phyloP scores from a whole-genome alignment of 257 asterid genomes.

The Osmanthus fragrans region DNA sequence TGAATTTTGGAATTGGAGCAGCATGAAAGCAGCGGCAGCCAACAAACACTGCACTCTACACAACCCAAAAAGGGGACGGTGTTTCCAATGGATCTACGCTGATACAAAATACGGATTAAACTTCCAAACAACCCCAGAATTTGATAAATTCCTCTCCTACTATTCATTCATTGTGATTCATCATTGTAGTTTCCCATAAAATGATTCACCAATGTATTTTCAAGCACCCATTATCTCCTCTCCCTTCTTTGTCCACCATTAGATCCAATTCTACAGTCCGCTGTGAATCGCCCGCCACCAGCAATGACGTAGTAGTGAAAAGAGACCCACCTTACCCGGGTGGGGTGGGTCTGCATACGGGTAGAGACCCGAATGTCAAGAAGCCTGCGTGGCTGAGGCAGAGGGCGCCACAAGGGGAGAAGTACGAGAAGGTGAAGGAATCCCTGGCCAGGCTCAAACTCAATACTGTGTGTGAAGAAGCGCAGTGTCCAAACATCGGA shows the following conservation, averaged over 20 bases:
- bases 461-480: constrained; percentile 93
- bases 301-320: constrained; percentile 27
- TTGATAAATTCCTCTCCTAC: background rate
- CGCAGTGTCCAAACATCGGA: constrained; percentile 97
- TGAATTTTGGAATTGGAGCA: no score
- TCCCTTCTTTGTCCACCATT: constrained; percentile 26
- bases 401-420: constrained; percentile 93
- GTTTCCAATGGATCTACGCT: constrained; percentile 33
- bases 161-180: background rate
- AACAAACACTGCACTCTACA: background rate
- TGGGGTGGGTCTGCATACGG: constrained; percentile 69
- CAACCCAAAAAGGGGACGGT: constrained; percentile 24
- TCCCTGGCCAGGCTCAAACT: constrained; percentile 76
- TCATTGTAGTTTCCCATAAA: background rate
- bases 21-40: background rate
- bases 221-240: constrained; percentile 29
- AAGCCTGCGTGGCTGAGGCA: constrained; percentile 94
- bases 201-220: constrained; percentile 52
- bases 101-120: constrained; percentile 18
- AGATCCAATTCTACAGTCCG: constrained; percentile 25
- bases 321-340: constrained; percentile 46
- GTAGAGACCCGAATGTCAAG: constrained; percentile 77
- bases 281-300: constrained; percentile 33
- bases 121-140: no score
- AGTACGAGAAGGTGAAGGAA: constrained; percentile 84